Conservation (phyloP, 768 basidiomycete genomes). For the Leucocoprinus leucothites region DNA sequence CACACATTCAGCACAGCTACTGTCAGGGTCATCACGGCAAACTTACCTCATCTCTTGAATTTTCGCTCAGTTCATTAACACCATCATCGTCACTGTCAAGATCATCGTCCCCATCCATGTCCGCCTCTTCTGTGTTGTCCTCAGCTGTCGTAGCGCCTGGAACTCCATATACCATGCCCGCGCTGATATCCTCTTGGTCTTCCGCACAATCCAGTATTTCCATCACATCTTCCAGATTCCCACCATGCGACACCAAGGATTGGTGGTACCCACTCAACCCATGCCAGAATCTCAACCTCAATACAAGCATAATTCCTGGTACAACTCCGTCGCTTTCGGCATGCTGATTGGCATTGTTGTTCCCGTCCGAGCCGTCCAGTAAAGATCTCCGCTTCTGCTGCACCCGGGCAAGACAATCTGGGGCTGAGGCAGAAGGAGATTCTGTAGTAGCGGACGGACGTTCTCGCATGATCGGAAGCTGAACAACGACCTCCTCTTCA, state of each 20-base stretch:
- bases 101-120: slow-evolving; percentile 20
- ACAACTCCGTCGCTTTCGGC: slow-evolving; percentile 9
- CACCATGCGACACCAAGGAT: slow-evolving; percentile 29
- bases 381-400: background rate
- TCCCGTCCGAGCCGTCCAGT: background rate
- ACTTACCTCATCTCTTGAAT: background rate
- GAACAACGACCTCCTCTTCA: slow-evolving; percentile 25
- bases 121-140: slow-evolving; percentile 3
- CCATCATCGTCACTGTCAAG: background rate
- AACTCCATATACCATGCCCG: slow-evolving; percentile 22
- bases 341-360: background rate
- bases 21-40: background rate
- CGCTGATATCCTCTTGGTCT: slow-evolving; percentile 25
- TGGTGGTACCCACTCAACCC: slow-evolving; percentile 44
- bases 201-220: slow-evolving; percentile 40
- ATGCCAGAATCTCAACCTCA: slow-evolving; percentile 36
- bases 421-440: background rate
- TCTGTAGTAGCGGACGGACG: background rate
- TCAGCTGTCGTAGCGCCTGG: slow-evolving; percentile 1
- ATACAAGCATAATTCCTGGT: slow-evolving; percentile 24
- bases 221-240: slow-evolving; percentile 37
- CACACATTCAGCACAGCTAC: background rate
- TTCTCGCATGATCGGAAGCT: slow-evolving; percentile 22
- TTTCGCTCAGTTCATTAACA: background rate
- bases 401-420: background rate